Evolutionary conservation across 2,329 filamentous ascomycete species (phyloP).

Genomic region (Amphichorda felina): DNA sequence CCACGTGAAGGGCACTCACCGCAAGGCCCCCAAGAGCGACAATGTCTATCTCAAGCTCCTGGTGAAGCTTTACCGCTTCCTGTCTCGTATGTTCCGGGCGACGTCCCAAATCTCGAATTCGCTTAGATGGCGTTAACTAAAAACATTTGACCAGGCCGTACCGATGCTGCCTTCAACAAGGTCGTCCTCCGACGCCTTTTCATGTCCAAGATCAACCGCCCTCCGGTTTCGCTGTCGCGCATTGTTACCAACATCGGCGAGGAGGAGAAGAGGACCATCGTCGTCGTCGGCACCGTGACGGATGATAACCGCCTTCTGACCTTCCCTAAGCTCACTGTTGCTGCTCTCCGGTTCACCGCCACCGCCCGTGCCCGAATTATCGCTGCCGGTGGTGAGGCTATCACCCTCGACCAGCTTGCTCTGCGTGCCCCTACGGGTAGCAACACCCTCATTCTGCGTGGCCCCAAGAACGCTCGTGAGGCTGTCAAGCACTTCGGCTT

Average conservation of each 20-base stretch:
- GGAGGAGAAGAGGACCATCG: slow-evolving; percentile 72
- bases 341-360: slow-evolving; percentile 91
- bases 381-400: slow-evolving; percentile 85
- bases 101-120: neutral
- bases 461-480: slow-evolving; percentile 96
- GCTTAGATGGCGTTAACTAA: neutral
- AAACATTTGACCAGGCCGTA: slow-evolving; percentile 57
- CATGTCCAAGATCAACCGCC: slow-evolving; percentile 97
- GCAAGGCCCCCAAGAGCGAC: slow-evolving; percentile 94
- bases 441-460: slow-evolving; percentile 95
- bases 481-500: slow-evolving; percentile 99
- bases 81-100: slow-evolving; percentile 61
- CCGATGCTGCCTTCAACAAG: slow-evolving; percentile 98
- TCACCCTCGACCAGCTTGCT: slow-evolving; percentile 96
- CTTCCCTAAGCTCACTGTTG: slow-evolving; percentile 86
- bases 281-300: slow-evolving; percentile 89
- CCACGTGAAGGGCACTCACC: slow-evolving; percentile 64
- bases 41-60: slow-evolving; percentile 96
- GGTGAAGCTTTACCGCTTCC: slow-evolving; percentile 97
- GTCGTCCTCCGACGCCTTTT: slow-evolving; percentile 94
- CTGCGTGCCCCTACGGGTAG: slow-evolving; percentile 87
- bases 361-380: slow-evolving; percentile 88
- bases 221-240: slow-evolving; percentile 87
- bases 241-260: slow-evolving; percentile 62
- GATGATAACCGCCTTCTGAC: slow-evolving; percentile 92